phyloP scores from a whole-genome alignment of 768 basidiomycete genomes.

The Boletus reticulatus region DNA sequence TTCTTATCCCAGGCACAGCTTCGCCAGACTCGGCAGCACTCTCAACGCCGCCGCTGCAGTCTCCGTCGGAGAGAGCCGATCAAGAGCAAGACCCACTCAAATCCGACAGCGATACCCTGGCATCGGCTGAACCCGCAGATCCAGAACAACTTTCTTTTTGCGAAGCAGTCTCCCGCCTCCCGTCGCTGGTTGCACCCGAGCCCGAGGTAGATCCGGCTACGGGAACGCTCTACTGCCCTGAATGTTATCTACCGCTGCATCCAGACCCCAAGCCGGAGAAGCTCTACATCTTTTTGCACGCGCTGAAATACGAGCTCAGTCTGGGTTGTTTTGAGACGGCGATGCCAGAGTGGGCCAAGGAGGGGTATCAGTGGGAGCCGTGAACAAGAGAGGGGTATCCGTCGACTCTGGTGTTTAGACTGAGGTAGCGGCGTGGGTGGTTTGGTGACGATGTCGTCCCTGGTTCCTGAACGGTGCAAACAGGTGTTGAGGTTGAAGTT shows the following conservation, averaged over 20 bases:
- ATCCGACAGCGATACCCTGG: background rate
- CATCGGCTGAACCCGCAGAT: background rate
- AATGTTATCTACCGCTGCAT: slow-evolving; percentile 90
- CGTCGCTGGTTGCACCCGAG: slow-evolving; percentile 18
- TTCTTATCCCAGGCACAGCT: background rate
- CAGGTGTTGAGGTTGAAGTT: too few species aligned
- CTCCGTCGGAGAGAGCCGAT: background rate
- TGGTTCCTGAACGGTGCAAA: too few species aligned
- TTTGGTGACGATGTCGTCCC: too few species aligned
- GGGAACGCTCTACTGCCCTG: slow-evolving; percentile 69
- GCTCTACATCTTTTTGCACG: slow-evolving; percentile 95
- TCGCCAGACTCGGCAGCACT: background rate
- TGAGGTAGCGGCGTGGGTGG: background rate
- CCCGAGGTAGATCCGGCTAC: slow-evolving; percentile 38
- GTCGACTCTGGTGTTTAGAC: background rate
- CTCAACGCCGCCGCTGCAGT: background rate
- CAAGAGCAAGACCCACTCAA: background rate
- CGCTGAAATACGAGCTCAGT: slow-evolving; percentile 77
- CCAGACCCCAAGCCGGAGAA: slow-evolving; percentile 92
- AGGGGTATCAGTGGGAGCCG: slow-evolving; percentile 66
- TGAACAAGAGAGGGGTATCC: background rate
- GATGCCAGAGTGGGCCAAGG: slow-evolving; percentile 85
- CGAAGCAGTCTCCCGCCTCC: slow-evolving; percentile 47
- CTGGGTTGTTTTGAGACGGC: slow-evolving; percentile 83
- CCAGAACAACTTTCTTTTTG: slow-evolving; percentile 36